A percentile compares a stretch with the other conserved stretches of the same genome.
These are phyloP conservation scores for Haberlea rhodopensis DNA, from an alignment of 257 asterid genomes.

Conservation along the genomic window DNA sequence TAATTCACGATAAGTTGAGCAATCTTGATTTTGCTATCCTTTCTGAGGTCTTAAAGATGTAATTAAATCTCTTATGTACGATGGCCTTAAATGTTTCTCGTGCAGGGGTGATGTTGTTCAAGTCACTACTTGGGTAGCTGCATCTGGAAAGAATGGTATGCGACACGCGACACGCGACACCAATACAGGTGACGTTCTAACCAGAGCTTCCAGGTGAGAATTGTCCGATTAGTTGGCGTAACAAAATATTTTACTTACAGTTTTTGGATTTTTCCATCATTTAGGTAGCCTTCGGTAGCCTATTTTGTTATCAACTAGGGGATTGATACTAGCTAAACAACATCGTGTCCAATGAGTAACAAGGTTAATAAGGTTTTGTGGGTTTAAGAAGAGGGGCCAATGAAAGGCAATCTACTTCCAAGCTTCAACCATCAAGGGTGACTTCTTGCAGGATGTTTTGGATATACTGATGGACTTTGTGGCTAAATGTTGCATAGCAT, in stretches of 20 bases:
- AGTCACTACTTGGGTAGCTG: slow-evolving; percentile 95
- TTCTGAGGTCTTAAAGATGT: slow-evolving; percentile 10
- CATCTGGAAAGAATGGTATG: slow-evolving; percentile 97
- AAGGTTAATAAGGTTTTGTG: slow-evolving; percentile 21
- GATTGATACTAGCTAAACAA: neutral
- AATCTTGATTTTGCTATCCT: neutral
- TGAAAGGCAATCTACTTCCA: slow-evolving; percentile 18
- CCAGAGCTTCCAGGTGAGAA: slow-evolving; percentile 85
- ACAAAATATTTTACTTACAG: neutral
- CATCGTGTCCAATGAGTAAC: neutral
- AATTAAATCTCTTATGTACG: neutral
- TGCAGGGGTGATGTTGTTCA: slow-evolving; percentile 96
- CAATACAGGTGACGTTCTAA: slow-evolving; percentile 70
- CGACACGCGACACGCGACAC: slow-evolving; percentile 92
- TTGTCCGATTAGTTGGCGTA: slow-evolving; percentile 4
- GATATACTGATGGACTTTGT: neutral
- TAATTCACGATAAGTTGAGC: slow-evolving; percentile 26
- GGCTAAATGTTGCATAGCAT: neutral
- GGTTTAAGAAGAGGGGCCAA: slow-evolving; percentile 8
- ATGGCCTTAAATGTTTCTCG: slow-evolving; percentile 11
- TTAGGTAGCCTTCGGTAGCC: slow-evolving; percentile 3
- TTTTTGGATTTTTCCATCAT: neutral
- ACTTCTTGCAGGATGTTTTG: neutral
- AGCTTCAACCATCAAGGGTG: slow-evolving; percentile 13
- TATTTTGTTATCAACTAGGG: neutral